Evolutionary conservation across 2,329 filamentous ascomycete genomes (phyloP).

Genomic region (Hypoxylon rubiginosum): DNA sequence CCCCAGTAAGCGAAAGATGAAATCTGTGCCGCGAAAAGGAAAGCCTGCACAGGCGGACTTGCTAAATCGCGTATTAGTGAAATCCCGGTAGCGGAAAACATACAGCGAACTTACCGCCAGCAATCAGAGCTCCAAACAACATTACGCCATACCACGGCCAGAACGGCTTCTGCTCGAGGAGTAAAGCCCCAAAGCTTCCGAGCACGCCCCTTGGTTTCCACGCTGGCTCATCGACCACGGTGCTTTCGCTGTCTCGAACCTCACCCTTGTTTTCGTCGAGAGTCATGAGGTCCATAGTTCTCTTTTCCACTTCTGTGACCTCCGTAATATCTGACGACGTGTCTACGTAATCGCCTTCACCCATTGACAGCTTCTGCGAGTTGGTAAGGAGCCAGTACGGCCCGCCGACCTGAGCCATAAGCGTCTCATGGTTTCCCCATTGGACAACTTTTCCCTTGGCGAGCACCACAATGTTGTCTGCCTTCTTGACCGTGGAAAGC

Average conservation of each 20-base stretch:
- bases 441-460: conserved; percentile 76
- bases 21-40: conserved; percentile 68
- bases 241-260: conserved; percentile 35
- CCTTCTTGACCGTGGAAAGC: conserved; percentile 65
- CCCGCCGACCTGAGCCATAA: conserved; percentile 71
- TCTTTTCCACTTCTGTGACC: conserved; percentile 52
- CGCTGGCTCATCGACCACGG: conserved; percentile 16
- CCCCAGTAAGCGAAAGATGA: conserved; percentile 49
- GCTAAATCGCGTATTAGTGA: conserved; percentile 45
- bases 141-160: conserved; percentile 50
- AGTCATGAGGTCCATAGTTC: conserved; percentile 56
- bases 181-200: conserved; percentile 48
- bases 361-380: conserved; percentile 69
- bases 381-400: conserved; percentile 77
- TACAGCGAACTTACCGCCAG: conserved; percentile 48
- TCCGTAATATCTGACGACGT: conserved; percentile 50
- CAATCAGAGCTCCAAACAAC: conserved; percentile 52
- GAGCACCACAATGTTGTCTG: conserved; percentile 59
- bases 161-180: conserved; percentile 48
- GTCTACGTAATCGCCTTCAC: conserved; percentile 56
- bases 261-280: conserved; percentile 58
- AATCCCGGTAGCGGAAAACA: background rate
- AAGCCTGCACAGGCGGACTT: conserved; percentile 66
- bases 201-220: conserved; percentile 44
- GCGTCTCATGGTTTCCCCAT: conserved; percentile 79